These are phyloP conservation scores for Harringtonia aguacate DNA, from an alignment of 2,329 filamentous ascomycete genomes.

Conservation along the genomic window DNA sequence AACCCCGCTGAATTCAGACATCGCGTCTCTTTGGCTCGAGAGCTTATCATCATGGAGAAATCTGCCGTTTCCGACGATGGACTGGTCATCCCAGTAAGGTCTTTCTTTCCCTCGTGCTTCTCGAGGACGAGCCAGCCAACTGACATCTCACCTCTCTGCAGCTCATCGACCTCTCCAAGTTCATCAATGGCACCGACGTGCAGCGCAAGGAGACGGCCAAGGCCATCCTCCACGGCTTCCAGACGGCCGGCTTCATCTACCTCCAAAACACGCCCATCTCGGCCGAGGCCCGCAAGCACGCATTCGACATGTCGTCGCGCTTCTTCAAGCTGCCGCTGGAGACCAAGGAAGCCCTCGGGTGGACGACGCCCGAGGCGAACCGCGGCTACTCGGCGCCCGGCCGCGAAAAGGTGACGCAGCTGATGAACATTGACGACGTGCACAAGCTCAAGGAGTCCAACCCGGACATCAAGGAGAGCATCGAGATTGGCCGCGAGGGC, in stretches of 20 bases:
- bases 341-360: conserved; percentile 55
- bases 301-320: conserved; percentile 56
- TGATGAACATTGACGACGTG: conserved; percentile 44
- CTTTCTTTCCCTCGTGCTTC: background rate
- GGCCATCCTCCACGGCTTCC: conserved; percentile 69
- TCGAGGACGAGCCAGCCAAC: background rate
- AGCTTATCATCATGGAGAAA: conserved; percentile 20
- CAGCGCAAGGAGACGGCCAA: conserved; percentile 56
- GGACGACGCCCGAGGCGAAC: conserved; percentile 64
- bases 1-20: background rate
- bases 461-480: conserved; percentile 56
- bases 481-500: conserved; percentile 53
- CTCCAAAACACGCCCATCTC: conserved; percentile 69
- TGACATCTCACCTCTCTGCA: conserved; percentile 21
- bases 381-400: conserved; percentile 62
- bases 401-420: conserved; percentile 58
- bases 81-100: conserved; percentile 16
- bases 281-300: conserved; percentile 41
- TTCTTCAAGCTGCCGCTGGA: conserved; percentile 58
- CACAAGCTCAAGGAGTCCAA: conserved; percentile 43
- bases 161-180: conserved; percentile 71
- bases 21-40: too few species aligned
- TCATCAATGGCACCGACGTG: conserved; percentile 50
- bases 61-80: conserved; percentile 17
- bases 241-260: conserved; percentile 82